phyloP scores from a whole-genome alignment of 1,284 basidiomycete species.

The Sphagnurus paluster region DNA sequence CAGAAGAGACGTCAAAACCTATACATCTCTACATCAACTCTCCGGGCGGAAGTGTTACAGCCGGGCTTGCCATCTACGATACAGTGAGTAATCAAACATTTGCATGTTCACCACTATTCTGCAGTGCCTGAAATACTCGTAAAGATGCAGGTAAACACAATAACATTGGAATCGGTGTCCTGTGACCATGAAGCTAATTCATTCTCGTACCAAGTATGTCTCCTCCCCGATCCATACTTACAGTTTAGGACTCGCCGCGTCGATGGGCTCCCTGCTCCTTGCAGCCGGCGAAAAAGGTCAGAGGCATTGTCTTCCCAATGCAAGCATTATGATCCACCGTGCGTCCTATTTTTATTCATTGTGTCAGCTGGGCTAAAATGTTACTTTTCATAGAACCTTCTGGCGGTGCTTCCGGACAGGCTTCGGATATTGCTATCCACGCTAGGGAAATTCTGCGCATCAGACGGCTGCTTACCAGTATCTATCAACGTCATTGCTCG shows the following conservation, averaged over 20 bases:
- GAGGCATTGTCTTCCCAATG: constrained; percentile 86
- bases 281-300: constrained; percentile 87
- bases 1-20: constrained; percentile 88
- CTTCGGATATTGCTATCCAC: constrained; percentile 92
- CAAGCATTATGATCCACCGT: constrained; percentile 98
- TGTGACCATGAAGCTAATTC: constrained; percentile 14
- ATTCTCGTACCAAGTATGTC: constrained; percentile 63
- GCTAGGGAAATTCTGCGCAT: constrained; percentile 92
- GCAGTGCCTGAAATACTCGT: constrained; percentile 14
- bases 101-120: constrained; percentile 7
- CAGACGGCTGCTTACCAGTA: constrained; percentile 76
- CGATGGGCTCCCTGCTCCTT: constrained; percentile 90
- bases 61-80: constrained; percentile 93
- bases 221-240: constrained; percentile 93
- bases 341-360: constrained; percentile 33
- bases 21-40: constrained; percentile 96
- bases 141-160: constrained; percentile 71
- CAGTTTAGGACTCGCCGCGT: constrained; percentile 89
- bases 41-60: constrained; percentile 91
- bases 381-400: constrained; percentile 71
- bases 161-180: constrained; percentile 7
- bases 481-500: constrained; percentile 82
- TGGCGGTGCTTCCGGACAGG: constrained; percentile 90
- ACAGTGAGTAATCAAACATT: constrained; percentile 57
- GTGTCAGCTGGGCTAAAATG: constrained; percentile 8